Evolutionary conservation across 2,329 filamentous ascomycete genomes (phyloP), one percentile per base, ranked within the genome.

Genomic region (Arthrobotrys entomopaga): DNA sequence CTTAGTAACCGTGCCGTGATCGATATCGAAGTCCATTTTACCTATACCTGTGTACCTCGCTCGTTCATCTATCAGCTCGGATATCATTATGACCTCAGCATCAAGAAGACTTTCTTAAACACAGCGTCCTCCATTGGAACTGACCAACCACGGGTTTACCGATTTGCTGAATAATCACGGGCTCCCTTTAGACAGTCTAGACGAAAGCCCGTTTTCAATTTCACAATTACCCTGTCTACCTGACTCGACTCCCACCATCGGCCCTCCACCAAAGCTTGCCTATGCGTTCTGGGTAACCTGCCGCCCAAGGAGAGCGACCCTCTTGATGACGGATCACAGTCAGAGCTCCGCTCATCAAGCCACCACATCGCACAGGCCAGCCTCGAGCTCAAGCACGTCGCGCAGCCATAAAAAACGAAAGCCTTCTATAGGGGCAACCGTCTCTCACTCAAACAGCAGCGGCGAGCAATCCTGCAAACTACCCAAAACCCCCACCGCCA

Each of bases 271-370:
- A 7, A 58, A 42, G 19, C 40, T 42, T 19, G 42, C 34, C 43
- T 22, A 4, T 49, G 40, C 52, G 40, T 50, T 58, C 52, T 65
- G 61, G 60, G 60, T 56, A 24, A 22, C 26, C n/a, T 20, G 42
- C 50, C 20, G 42, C 50, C 60, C 60, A 48, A 65, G 61, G 50
- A 65, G 61, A 50, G 61, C 61, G 16, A 59, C 53, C 63, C 50
- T 58, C 52, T 74, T 67, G 57, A 74, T 74, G 70, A 66, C 70
- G 70, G 70, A 54, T 66, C 65, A 60, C 48, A 48, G 58, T 56
- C 63, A 46, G 50, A 52, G 26, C 49, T 48, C 56, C 56, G 61
- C 61, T 58, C 61, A 66, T 53, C 69, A 73, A 66, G 57, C 42
- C 38, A 64, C 70, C 50, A 67, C 70, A 26, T 66, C 69, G 34